Conservation (phyloP, 345 rosid species). For the Salix purpurea region DNA sequence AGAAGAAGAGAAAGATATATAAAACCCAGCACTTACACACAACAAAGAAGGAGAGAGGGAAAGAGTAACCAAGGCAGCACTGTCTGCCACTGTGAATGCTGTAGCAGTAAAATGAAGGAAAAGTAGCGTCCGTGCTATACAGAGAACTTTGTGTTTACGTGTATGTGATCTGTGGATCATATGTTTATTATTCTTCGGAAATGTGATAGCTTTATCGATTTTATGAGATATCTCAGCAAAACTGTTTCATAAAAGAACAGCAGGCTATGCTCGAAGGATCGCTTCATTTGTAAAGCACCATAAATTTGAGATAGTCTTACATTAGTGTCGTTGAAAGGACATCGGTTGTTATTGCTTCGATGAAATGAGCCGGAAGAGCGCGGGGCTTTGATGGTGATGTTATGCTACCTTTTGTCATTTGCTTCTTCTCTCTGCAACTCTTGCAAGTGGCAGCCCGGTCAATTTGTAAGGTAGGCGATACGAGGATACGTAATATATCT, state of each 20-base stretch:
- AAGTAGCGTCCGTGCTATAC: slow-evolving; percentile 12
- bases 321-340: neutral
- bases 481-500: too few species aligned
- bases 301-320: too few species aligned
- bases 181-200: too few species aligned
- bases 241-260: too few species aligned
- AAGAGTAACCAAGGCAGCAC: neutral
- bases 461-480: too few species aligned
- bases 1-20: slow-evolving; percentile 5
- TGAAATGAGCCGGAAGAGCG: slow-evolving; percentile 25
- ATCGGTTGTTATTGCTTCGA: slow-evolving; percentile 10
- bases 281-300: too few species aligned
- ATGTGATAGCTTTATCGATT: too few species aligned
- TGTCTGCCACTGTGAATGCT: slow-evolving; percentile 27
- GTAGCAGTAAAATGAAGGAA: slow-evolving; percentile 26
- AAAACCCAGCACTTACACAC: neutral
- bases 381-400: slow-evolving; percentile 1
- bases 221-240: too few species aligned
- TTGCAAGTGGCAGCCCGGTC: neutral
- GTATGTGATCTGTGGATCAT: too few species aligned
- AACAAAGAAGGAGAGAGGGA: slow-evolving; percentile 20
- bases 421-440: neutral
- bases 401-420: neutral
- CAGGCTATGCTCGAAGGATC: too few species aligned
- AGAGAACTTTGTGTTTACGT: neutral